Base-by-base conservation (phyloP, 1,284 basidiomycete species). In the Irpex sp. region DNA sequence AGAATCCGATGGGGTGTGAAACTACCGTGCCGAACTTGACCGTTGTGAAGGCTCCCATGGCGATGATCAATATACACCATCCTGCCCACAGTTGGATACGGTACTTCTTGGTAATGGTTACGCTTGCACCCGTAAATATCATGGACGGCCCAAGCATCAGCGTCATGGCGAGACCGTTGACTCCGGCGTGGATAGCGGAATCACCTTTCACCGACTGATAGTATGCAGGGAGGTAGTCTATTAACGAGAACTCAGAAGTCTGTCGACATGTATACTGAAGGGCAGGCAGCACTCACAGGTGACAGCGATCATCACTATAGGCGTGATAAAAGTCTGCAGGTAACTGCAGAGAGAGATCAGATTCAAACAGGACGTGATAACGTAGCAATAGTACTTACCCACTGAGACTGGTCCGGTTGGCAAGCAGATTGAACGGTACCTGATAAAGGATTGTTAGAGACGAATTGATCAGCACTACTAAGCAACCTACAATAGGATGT, bases 161-260 rank as follows among this genome's bases (percentile, higher is more conserved):
- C 0, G 73, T 69, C 5, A 78, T 64, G 0, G 75, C 75, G 55
- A 83, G 74, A 0, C 75, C 62, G 17, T 78, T 73, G 8, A 83
- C 69, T 1, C 81, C 81, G 7, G 79, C 76, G 1, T 68, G 61
- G n/a, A 78, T 74, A 0, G 82, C 78, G 5, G 68, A 72, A n/a
- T 74, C 75, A 4, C 71, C 72, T 38, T 77, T 74, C 62, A 78
- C 75, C 11, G 75, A 73, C 68, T 83, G 81, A 66, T 81, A 82
- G 67, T 76, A 81, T 1, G 73, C 71, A 4, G 72, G 72, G 17
- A 75, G 58, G 61, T 73, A 76, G 58, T 73, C 72, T 75, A 51
- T 3, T 38, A 47, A 36, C 31, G 60, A 47, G 36, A 37, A 44
- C 37, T n/a, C n/a, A 17, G 6, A 4, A 44, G 64, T 15, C 59